Conservation (phyloP, 805 yeast genomes). For the Tetrapisispora namnaoensis region DNA sequence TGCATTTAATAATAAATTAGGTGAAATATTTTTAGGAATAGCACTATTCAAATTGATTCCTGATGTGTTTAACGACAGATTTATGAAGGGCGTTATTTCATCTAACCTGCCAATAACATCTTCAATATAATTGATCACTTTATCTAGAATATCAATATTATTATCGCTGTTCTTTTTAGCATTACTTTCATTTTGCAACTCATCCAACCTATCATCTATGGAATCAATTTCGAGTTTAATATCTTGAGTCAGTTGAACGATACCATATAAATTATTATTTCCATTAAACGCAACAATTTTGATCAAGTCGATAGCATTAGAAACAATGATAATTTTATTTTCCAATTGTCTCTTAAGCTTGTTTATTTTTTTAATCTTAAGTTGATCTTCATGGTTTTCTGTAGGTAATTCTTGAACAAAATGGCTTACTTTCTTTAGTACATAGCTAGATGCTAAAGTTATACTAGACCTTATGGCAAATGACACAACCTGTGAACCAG, state of each 20-base stretch:
- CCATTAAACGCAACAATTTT: slow-evolving; percentile 54
- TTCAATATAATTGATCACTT: slow-evolving; percentile 43
- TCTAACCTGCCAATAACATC: slow-evolving; percentile 45
- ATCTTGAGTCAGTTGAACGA: slow-evolving; percentile 44
- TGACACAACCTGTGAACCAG: slow-evolving; percentile 70
- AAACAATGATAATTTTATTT: slow-evolving; percentile 49
- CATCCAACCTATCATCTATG: slow-evolving; percentile 42
- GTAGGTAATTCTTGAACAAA: slow-evolving; percentile 40
- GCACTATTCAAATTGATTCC: slow-evolving; percentile 50
- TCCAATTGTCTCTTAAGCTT: slow-evolving; percentile 37
- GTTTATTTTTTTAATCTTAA: slow-evolving; percentile 32
- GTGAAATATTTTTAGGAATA: slow-evolving; percentile 46
- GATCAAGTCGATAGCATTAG: slow-evolving; percentile 59
- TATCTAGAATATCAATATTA: slow-evolving; percentile 13
- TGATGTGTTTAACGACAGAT: slow-evolving; percentile 55
- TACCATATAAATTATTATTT: slow-evolving; percentile 44
- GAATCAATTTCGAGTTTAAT: slow-evolving; percentile 48
- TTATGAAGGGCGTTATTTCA: slow-evolving; percentile 58
- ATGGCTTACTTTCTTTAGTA: slow-evolving; percentile 50
- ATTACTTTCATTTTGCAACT: slow-evolving; percentile 29
- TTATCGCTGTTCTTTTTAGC: slow-evolving; percentile 20
- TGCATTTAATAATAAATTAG: slow-evolving; percentile 58
- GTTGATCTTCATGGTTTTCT: slow-evolving; percentile 10
- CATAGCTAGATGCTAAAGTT: slow-evolving; percentile 64
- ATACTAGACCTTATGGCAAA: slow-evolving; percentile 72